Conservation (phyloP, 805 yeast species). For the Torulaspora quercuum region DNA sequence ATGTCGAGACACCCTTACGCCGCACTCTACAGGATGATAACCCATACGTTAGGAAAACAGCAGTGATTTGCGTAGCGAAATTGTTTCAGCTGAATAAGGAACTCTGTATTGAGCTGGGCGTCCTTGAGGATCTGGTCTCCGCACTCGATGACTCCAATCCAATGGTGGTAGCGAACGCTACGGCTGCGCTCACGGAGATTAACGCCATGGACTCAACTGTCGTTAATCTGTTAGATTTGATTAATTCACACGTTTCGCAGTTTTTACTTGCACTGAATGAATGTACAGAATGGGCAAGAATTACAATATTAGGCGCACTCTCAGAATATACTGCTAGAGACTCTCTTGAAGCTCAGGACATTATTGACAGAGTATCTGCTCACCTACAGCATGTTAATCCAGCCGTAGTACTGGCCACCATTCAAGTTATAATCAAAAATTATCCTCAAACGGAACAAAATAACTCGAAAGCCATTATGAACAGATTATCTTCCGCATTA, state of each 20-base stretch:
- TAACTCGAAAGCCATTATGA: constrained; percentile 47
- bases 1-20: constrained; percentile 84
- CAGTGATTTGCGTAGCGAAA: constrained; percentile 95
- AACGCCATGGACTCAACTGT: constrained; percentile 59
- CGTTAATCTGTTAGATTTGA: constrained; percentile 40
- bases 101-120: constrained; percentile 83
- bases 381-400: constrained; percentile 97
- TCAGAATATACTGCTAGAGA: constrained; percentile 61
- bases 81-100: constrained; percentile 79
- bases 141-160: constrained; percentile 86
- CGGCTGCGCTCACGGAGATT: constrained; percentile 81
- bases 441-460: constrained; percentile 45
- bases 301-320: constrained; percentile 78
- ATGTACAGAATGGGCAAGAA: constrained; percentile 99
- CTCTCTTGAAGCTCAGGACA: constrained; percentile 69
- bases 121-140: constrained; percentile 60
- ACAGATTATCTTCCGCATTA: constrained; percentile 77
- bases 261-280: constrained; percentile 84
- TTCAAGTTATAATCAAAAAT: constrained; percentile 76
- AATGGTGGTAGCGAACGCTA: constrained; percentile 95
- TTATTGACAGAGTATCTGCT: constrained; percentile 85
- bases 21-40: constrained; percentile 86
- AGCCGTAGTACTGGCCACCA: constrained; percentile 82
- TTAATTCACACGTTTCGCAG: constrained; percentile 48
- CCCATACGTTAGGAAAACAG: constrained; percentile 96